Base-by-base conservation (phyloP, 2,329 filamentous ascomycete genomes). In the Pseudonectria foliicola region DNA sequence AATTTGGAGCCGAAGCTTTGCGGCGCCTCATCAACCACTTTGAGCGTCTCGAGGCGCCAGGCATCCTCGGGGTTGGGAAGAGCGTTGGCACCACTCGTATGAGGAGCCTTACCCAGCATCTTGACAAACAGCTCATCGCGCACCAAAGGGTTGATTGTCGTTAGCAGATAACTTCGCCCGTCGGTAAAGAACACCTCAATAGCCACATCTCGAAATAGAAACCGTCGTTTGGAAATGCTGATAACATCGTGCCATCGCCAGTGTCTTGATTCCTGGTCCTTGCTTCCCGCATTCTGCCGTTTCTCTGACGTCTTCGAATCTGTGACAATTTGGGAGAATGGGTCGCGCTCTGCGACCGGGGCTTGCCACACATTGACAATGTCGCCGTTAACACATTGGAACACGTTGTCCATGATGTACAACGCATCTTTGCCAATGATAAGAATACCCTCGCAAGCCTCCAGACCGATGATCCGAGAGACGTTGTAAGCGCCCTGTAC, bases 151-250 rank as follows among this genome's bases (percentile, higher is more conserved):
- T 83, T 87, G 38, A 88, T 82, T 3, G 88, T 80, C 0, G 90
- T 96, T 38, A 98, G 63, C 12, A 98, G 70, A 56, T 96, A 98
- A 62, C 92, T 98, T 37, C 88, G 82, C 1, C 92, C 92, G 55
- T 98, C 93, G 0, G 88, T 89, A 56, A 98, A 98, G 65, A 98
- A 98, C 3, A 95, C 76, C 55, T 98, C 92, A n/a, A 96, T 80
- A 0, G 87, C 88, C 10, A 98, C 92, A 53, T 98, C 90, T 16
- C 92, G 81, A 61, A 96, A 95, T 4, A 98, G 65, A 59, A 96
- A 98, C 6, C 90, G 82, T 13, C 93, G 80, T 60, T 98, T 98
- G 1, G 90, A 96, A 25, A 96, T 83, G 55, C 89, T 95, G 48
- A 96, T 85, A 11, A 96, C 80, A 55, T 96, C 90, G 4, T 80